Base-by-base conservation (phyloP, 345 rosid genomes). In the Xanthoceras sorbifolium region DNA sequence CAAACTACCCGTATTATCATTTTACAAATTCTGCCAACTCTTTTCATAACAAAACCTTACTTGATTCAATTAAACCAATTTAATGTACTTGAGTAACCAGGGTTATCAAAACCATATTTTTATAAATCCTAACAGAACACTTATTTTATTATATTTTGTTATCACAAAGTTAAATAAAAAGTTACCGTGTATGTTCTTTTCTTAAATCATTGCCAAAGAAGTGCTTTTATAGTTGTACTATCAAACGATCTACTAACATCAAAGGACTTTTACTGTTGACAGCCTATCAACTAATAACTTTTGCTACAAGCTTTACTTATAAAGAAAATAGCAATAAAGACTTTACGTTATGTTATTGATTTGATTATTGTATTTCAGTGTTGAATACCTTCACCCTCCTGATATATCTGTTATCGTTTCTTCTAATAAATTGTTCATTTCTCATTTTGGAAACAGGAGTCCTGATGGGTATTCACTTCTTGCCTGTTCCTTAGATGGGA, bases 401-500 rank as follows among this genome's bases (percentile, higher is more conserved):
- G 40, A 23, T 74, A 23, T 74, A 48, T 28, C 36, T 38, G 12
- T 69, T 61, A 26, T 62, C 52, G 22, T 50, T 66, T 63, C 59
- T 57, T 81, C 67, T 34, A 9, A 70, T 82, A 25, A 32, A 66
- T 65, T 72, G 15, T 72, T 34, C 31, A 44, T 67, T 61, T 76
- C 22, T 74, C 22, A 28, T 69, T 20, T 18, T 50, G 48, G 60
- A 52, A 71, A 78, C 91, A 97, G 99, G 99, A 94, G 99, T 81
- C 95, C 98, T 4, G 97, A 92, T 86, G 99, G 99, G 34, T 97
- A 89, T 85, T 92, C 98, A 55, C 95, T 97, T 69, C 92, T 97
- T 77, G 95, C 97, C 42, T 97, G 98, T 84, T 97, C 99, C 85
- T 85, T 97, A 90, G 99, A 92, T 46, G 99, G 99, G 74, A 90